Evolutionary conservation across 345 rosid genomes (phyloP).

Genomic region (Turritis glabra): DNA sequence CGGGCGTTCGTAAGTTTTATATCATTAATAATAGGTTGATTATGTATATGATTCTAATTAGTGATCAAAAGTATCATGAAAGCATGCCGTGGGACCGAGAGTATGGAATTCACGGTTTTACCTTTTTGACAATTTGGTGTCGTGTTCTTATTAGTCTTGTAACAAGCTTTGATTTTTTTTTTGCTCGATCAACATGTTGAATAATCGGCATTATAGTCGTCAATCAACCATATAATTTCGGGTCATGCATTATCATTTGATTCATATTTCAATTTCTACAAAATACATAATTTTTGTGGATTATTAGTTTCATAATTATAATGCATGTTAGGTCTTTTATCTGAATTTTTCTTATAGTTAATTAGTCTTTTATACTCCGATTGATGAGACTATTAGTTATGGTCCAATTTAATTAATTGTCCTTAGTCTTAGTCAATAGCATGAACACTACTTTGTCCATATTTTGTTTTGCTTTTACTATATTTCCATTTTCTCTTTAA

Average conservation of each 20-base stretch:
- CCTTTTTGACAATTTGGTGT: slow-evolving; percentile 34
- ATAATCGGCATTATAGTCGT: slow-evolving; percentile 20
- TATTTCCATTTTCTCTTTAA: not conserved
- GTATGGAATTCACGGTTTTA: slow-evolving; percentile 31
- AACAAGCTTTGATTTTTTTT: slow-evolving; percentile 13
- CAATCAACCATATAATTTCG: slow-evolving; percentile 9
- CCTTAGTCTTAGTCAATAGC: slow-evolving; percentile 21
- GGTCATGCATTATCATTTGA: not conserved
- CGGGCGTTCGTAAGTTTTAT: not conserved
- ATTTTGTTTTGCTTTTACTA: not conserved
- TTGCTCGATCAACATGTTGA: slow-evolving; percentile 13
- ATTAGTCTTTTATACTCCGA: not conserved
- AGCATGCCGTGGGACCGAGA: slow-evolving; percentile 37
- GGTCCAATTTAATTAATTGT: not conserved
- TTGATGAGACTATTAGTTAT: not conserved
- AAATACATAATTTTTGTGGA: not conserved
- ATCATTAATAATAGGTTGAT: not conserved
- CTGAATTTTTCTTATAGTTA: too few relatives aligned
- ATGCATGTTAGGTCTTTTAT: not conserved
- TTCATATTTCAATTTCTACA: not conserved
- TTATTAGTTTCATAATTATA: not conserved
- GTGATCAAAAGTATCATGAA: slow-evolving; percentile 10
- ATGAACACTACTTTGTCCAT: slow-evolving; percentile 12
- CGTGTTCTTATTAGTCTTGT: slow-evolving; percentile 22
- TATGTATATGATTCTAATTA: slow-evolving; percentile 2